Evolutionary conservation across 2,329 filamentous ascomycete genomes (phyloP).

Genomic region (Drechslerella dactyloides): DNA sequence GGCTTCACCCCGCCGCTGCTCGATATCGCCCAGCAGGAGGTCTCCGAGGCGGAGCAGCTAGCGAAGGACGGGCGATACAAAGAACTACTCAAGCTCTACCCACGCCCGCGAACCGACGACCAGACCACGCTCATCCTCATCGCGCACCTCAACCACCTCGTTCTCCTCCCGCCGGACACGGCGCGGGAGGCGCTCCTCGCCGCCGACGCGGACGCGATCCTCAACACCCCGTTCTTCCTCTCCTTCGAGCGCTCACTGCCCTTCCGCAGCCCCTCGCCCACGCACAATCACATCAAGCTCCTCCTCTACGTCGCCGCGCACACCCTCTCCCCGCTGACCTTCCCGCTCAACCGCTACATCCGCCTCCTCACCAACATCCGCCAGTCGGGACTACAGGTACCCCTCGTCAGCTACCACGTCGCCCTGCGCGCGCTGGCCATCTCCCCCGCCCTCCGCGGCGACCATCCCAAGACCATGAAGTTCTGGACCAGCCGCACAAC

Average conservation of each 20-base stretch:
- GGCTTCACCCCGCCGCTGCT: not conserved
- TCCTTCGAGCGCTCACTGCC: constrained; percentile 57
- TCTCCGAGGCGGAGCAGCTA: constrained; percentile 11
- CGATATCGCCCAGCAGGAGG: not conserved
- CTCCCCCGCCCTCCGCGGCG: constrained; percentile 32
- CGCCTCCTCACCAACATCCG: constrained; percentile 21
- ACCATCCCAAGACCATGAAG: constrained; percentile 23
- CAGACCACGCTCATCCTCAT: constrained; percentile 49
- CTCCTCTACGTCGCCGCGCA: constrained; percentile 45
- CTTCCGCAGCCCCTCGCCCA: constrained; percentile 21
- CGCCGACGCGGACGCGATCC: constrained; percentile 57
- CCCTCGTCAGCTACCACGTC: constrained; percentile 51
- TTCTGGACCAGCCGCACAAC: constrained; percentile 48
- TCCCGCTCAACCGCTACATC: constrained; percentile 24
- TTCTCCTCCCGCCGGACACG: constrained; percentile 25
- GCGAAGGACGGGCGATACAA: constrained; percentile 36
- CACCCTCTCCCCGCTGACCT: constrained; percentile 24
- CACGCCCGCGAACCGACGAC: constrained; percentile 37
- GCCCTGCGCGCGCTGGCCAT: constrained; percentile 50
- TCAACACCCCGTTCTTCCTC: constrained; percentile 60
- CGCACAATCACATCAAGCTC: constrained; percentile 49
- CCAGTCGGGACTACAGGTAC: constrained; percentile 16
- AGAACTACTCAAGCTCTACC: constrained; percentile 33
- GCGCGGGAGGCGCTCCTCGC: constrained; percentile 54
- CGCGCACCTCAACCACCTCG: constrained; percentile 52